Evolutionary conservation across 208 protist genomes (phyloP).

Genomic region (Leishmania braziliensis): DNA sequence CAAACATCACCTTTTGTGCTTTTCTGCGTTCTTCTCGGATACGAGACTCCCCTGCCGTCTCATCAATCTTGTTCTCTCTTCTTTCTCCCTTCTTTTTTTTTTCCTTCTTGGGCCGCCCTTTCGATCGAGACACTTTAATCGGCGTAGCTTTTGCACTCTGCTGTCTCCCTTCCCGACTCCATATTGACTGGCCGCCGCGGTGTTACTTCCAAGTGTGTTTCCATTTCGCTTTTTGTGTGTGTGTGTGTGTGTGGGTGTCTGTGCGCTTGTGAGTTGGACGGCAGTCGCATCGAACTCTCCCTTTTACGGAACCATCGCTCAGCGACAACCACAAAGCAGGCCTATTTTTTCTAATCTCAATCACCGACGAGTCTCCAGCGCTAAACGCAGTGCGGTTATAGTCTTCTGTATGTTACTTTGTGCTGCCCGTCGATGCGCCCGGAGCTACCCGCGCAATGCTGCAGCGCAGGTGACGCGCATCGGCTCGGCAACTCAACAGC

Average conservation of each 20-base stretch:
- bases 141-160: neutral
- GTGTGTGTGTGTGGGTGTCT: no score
- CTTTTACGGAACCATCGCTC: no score
- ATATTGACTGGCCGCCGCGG: neutral
- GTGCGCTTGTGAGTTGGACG: no score
- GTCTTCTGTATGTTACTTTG: neutral
- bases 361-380: neutral
- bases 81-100: neutral
- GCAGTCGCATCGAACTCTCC: no score
- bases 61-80: neutral
- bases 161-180: neutral
- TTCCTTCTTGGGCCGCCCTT: neutral
- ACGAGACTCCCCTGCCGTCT: neutral
- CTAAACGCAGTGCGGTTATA: neutral
- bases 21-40: neutral
- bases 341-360: neutral
- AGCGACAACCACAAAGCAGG: no score
- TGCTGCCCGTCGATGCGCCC: neutral
- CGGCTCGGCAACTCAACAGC: neutral
- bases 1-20: neutral
- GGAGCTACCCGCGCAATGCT: neutral
- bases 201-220: neutral
- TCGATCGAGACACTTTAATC: neutral
- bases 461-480: neutral
- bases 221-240: neutral